Percentiles rank a stretch among this genome's conserved stretches.
These are phyloP conservation scores for Hygrocybe coccinea DNA, from an alignment of 768 basidiomycete genomes.

Conservation along the genomic window DNA sequence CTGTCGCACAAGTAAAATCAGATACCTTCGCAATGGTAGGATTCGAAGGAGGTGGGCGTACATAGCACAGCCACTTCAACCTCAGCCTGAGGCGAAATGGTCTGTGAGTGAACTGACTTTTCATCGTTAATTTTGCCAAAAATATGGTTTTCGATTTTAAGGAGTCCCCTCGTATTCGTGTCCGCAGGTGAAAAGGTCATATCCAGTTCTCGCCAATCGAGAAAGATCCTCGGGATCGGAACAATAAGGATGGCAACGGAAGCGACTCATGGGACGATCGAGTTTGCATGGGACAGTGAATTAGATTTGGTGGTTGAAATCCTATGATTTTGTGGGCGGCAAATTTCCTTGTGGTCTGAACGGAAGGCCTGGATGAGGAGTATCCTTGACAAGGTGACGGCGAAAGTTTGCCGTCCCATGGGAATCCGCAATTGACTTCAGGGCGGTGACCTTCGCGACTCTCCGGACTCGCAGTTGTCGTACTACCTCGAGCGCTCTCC, in stretches of 20 bases:
- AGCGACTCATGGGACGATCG: constrained; percentile 3
- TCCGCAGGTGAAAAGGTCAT: constrained; percentile 31
- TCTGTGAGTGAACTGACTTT: constrained; percentile 25
- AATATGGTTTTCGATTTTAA: constrained; percentile 40
- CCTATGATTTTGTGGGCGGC: constrained; percentile 19
- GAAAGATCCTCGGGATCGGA: constrained; percentile 33
- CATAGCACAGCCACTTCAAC: constrained; percentile 1
- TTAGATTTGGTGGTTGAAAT: constrained; percentile 15
- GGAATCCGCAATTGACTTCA: neutral
- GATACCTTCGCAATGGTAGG: too few relatives aligned
- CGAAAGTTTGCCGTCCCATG: neutral
- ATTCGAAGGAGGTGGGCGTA: too few relatives aligned
- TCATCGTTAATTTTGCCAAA: constrained; percentile 39
- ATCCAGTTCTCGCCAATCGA: constrained; percentile 32
- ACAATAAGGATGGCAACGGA: constrained; percentile 31
- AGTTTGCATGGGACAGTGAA: constrained; percentile 8
- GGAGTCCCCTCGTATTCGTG: constrained; percentile 27
- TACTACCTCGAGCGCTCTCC: constrained; percentile 3
- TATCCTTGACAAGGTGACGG: neutral
- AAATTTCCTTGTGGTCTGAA: constrained; percentile 13
- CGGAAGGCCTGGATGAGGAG: neutral
- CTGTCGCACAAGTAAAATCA: too few relatives aligned
- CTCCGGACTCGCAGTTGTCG: neutral
- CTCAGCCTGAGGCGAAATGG: constrained; percentile 16
- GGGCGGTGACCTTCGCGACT: neutral